Evolutionary conservation across 495 filamentous ascomycete genomes (phyloP), one percentile per base, ranked within the genome.

Genomic region (Penicillium pancosmium): DNA sequence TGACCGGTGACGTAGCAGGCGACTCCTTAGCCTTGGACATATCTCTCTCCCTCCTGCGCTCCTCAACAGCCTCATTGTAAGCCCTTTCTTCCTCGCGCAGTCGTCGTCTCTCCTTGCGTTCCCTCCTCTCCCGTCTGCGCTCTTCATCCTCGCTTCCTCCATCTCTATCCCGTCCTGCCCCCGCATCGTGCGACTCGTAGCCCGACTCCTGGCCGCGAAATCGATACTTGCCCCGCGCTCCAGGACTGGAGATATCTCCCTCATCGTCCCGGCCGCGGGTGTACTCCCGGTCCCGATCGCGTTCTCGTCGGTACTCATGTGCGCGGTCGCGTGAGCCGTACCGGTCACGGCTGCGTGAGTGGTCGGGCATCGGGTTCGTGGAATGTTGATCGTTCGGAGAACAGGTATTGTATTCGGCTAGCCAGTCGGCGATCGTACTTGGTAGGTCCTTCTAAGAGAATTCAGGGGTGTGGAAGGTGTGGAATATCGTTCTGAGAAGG

Each of bases 321-420:
- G 53, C 74, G 4, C 75, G 68, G 33, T 80, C 77, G 10, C 76
- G 67, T 50, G 79, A 78, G 52, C 69, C 68, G 46, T 76, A 71
- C 12, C 71, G 73, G 59, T 79, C 76, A 44, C 76, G 73, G 53
- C 73, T 70, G 47, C 69, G 72, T 23, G 73, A 77, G 46, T 77
- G 71, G 50, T 69, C 70, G 68, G 68, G 72, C 77, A 80, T 80
- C 27, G 50, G 40, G n/a, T 82, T 89, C 23, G 23, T 15, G 88
- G 46, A 27, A 48, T 48, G 46, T 48, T 27, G 46, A 48, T 48
- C 46, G 9, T 12, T 27, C 19, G 19, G 46, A 19, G 46, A 48
- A 3, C 18, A 19, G 46, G 21, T 12, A 48, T 47, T 53, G 60
- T 18, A 19, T 5, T 44, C 7, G 31, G 34, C 15, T n/a, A 16